Evolutionary conservation across 2,329 filamentous ascomycete genomes (phyloP).

Genomic region (Bimuria novae-zelandiae): DNA sequence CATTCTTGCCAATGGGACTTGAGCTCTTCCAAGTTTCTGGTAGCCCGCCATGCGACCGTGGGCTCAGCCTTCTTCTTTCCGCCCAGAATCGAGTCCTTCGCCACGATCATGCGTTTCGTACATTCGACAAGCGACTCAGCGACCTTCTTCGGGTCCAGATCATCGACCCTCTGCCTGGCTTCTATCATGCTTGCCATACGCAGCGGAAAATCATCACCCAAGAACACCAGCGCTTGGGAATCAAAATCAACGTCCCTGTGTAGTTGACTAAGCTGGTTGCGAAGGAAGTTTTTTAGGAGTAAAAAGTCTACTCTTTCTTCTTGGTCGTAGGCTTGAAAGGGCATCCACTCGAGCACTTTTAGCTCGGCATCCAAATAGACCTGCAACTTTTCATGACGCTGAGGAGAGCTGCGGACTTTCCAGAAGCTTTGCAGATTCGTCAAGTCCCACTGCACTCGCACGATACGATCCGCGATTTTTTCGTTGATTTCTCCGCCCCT

Average conservation of each 20-base stretch:
- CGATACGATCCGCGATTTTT: constrained; percentile 12
- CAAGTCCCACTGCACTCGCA: constrained; percentile 51
- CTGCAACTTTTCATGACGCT: constrained; percentile 47
- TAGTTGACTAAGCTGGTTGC: constrained; percentile 39
- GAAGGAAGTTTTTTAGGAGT: constrained; percentile 55
- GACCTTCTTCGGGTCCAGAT: constrained; percentile 50
- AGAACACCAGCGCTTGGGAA: constrained; percentile 45
- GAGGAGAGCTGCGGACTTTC: constrained; percentile 53
- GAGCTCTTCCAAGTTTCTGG: constrained; percentile 50
- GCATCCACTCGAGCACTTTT: constrained; percentile 35
- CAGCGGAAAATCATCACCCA: constrained; percentile 48
- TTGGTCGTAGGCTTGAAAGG: constrained; percentile 48
- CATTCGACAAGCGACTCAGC: constrained; percentile 51
- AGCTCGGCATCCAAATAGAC: constrained; percentile 53
- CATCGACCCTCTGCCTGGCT: constrained; percentile 51
- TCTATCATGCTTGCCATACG: constrained; percentile 54
- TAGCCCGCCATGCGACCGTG: constrained; percentile 54
- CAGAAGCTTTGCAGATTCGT: constrained; percentile 56
- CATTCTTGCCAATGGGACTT: constrained; percentile 52
- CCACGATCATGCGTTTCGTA: constrained; percentile 37
- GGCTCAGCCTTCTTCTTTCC: constrained; percentile 44
- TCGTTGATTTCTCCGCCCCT: constrained; percentile 5
- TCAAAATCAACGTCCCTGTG: constrained; percentile 47
- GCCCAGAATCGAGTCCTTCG: constrained; percentile 43
- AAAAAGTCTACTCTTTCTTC: constrained; percentile 56